Evolutionary conservation across 208 protist species (phyloP), one percentile per base, ranked within the genome.

Genomic region (Zelonia costaricensis): DNA sequence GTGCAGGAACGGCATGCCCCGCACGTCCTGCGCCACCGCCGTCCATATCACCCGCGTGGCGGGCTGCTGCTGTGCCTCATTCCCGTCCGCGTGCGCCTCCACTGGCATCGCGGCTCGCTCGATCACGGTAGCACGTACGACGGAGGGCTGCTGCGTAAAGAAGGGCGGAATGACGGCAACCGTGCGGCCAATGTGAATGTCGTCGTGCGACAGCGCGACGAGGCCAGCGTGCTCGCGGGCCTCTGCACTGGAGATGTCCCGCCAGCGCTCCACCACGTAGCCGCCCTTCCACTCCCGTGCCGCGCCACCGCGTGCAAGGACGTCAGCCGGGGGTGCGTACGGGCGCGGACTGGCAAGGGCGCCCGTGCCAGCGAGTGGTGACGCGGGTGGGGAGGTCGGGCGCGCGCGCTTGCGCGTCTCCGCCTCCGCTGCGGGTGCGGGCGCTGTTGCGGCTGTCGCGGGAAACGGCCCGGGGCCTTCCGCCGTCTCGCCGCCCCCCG

Each of bases 121-220:
- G 38, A 91, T 76, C 16, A 94, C 55, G 25, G 78, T 79, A 9
- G 82, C 88, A 12, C 75, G 58, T 48, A 90, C 78, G 20, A 91
- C 76, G 8, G 84, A 84, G 13, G 88, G 88, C 30, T 73, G 56
- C 42, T 91, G 76, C 16, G 67, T 12, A 46, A 90, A 84, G 45
- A 81, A 58, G 5, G 88, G 84, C 23, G 80, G 80, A 13, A 94
- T 73, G 25, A 86, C 74, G 0, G 79, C 76, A 22, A 94, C 88
- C 13, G 62, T 83, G 52, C 71, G 58, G 22, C 88, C 88, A 57
- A 72, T 45, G 23, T 69, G 74, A 10, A 94, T 63, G 2, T 42
- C 52, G 1, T 75, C 68, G 25, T 66, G 39, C 0, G 71, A 60
- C 28, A 93, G 54, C 20, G 55, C 61, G 8, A 43, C 30, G 18